Percentiles rank a stretch among this genome's conserved stretches.
Conservation (phyloP, 2,329 filamentous ascomycete genomes). For the Aspergillus pseudoglaucus region DNA sequence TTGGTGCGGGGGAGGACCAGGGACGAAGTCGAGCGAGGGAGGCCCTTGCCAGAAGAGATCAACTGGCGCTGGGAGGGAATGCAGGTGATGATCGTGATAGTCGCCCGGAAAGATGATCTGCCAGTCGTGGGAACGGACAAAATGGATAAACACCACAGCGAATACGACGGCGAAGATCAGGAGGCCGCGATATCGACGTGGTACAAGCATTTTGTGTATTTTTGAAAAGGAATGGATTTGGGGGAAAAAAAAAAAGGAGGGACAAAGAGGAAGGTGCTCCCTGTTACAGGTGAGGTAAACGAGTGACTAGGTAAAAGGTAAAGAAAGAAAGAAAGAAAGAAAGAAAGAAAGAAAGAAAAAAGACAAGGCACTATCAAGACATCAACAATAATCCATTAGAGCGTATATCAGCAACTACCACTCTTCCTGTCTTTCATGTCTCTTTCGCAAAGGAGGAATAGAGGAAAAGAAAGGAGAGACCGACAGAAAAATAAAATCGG, state of each 20-base stretch:
- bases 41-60: slow-evolving; percentile 5
- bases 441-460: no score
- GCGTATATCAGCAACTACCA: no score
- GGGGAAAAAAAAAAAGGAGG: slow-evolving; percentile 1
- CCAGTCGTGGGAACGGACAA: slow-evolving; percentile 41
- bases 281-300: no score
- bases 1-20: not conserved
- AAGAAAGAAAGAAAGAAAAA: no score
- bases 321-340: no score
- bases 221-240: slow-evolving; percentile 3
- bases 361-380: no score
- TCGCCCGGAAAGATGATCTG: not conserved
- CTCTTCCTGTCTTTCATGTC: no score
- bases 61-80: slow-evolving; percentile 7
- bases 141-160: slow-evolving; percentile 45
- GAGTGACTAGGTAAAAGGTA: no score
- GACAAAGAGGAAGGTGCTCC: not conserved
- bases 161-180: slow-evolving; percentile 40
- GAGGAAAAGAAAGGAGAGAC: no score
- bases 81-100: slow-evolving; percentile 3
- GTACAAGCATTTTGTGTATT: slow-evolving; percentile 33
- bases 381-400: no score
- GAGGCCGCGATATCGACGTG: slow-evolving; percentile 44
- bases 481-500: no score
- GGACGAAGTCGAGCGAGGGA: not conserved